A percentile compares a stretch with the other conserved stretches of the same genome.
Evolutionary conservation across 345 rosid species (phyloP).

Genomic region (Populus ilicifolia): DNA sequence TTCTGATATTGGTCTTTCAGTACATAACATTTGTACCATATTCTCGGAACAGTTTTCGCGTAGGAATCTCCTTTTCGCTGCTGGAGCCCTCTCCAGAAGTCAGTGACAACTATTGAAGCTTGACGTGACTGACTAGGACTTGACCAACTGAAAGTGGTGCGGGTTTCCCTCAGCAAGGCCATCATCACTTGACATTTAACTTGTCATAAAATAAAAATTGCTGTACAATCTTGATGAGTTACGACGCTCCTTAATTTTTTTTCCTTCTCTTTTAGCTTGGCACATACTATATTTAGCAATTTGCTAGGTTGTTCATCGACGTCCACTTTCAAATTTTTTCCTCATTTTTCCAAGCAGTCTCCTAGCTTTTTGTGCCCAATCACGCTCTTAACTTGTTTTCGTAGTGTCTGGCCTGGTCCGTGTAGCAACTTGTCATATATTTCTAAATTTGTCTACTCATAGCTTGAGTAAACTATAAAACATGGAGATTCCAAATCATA

Average conservation of each 20-base stretch:
- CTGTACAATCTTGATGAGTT: neutral
- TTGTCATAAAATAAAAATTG: neutral
- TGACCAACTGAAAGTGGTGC: neutral
- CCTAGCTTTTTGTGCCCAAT: neutral
- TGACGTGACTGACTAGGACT: neutral
- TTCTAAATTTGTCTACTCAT: neutral
- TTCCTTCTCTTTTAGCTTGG: no score
- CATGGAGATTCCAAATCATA: neutral
- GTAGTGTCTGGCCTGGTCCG: neutral
- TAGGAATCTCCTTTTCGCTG: conserved; percentile 81
- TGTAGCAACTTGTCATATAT: neutral
- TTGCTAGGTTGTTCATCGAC: neutral
- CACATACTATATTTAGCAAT: neutral
- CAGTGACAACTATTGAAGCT: neutral
- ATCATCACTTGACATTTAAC: neutral
- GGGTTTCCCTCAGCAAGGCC: neutral
- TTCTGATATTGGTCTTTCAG: neutral
- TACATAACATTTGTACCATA: neutral
- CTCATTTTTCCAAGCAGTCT: neutral
- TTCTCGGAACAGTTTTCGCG: conserved; percentile 59
- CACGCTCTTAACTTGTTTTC: neutral
- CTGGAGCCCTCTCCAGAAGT: conserved; percentile 68
- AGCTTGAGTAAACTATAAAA: neutral
- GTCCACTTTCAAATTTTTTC: neutral
- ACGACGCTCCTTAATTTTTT: neutral